These are phyloP conservation scores for Aspergillaceae sp. DNA, from an alignment of 2,329 filamentous ascomycete genomes.

Conservation along the genomic window DNA sequence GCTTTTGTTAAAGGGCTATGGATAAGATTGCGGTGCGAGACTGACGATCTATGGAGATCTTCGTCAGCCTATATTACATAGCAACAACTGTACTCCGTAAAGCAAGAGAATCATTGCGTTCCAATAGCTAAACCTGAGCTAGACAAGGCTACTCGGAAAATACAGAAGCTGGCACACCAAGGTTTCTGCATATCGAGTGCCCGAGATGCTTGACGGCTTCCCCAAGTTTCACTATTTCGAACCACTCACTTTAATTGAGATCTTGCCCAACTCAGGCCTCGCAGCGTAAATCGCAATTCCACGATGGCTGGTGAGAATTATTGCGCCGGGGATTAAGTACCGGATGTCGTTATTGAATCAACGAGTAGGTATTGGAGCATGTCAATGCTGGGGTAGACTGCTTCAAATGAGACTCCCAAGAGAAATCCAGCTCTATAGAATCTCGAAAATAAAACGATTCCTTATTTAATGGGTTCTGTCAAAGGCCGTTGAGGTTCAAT, in stretches of 20 bases:
- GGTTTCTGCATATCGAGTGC: background rate
- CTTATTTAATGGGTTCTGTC: no score
- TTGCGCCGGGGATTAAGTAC: no score
- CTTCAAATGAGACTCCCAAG: background rate
- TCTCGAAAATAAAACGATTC: no score
- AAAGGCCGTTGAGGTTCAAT: background rate
- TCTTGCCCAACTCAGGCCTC: slow-evolving; percentile 20
- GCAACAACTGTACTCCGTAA: background rate
- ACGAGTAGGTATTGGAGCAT: no score
- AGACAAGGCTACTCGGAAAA: no score
- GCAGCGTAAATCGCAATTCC: slow-evolving; percentile 17
- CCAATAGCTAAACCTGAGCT: background rate
- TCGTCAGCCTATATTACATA: slow-evolving; percentile 10
- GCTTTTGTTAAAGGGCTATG: slow-evolving; percentile 8
- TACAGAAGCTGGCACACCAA: no score
- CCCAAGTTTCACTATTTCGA: background rate
- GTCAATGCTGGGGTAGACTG: no score
- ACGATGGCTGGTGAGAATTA: slow-evolving; percentile 15
- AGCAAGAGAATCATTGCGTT: slow-evolving; percentile 1
- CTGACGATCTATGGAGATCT: slow-evolving; percentile 11
- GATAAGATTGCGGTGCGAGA: slow-evolving; percentile 12
- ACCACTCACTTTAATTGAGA: slow-evolving; percentile 23
- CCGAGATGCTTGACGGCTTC: background rate
- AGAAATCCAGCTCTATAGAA: no score
- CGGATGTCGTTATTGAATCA: no score